Base-by-base conservation (phyloP, 345 rosid species). In the Salix koriyanagi region DNA sequence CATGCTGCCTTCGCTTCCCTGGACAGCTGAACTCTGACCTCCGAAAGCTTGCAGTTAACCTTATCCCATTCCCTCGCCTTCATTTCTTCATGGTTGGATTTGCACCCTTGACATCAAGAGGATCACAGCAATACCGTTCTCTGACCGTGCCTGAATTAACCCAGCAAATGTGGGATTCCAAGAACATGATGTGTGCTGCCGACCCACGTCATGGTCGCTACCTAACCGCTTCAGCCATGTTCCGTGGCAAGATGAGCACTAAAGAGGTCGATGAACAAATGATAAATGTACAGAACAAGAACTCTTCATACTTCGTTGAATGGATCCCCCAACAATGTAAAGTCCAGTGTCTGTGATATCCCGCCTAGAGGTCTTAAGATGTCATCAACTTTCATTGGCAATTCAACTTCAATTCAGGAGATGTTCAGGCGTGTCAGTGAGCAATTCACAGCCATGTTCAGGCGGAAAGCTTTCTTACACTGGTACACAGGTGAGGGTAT, bases 381-480 rank as follows among this genome's bases (percentile, higher is more conserved):
- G 76, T 68, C 76, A 54, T 78, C 81, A 3, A 78, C 81, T 54
- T 78, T 78, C 50, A 42, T 78, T 2, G 76, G 81, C n/a, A 78
- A 72, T 67, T 78, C 81, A 28, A 78, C 81, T 1, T 78, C 80
- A 4, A 77, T 77, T 56, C 80, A 77, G 56, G 80, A 77, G 52
- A 77, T 77, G 80, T 77, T 77, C 67, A 78, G 81, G 76, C 81
- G 81, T 30, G 81, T 78, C 2, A 72, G 81, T 4, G 81, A 78
- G 34, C 81, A 78, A 32, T 78, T 78, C 72, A 78, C 81, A 4
- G 81, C 76, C 12, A 78, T 78, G 81, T 78, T 78, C 67, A 72
- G 81, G 81, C 81, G 81, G 39, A 78, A 78, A 58, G 81, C 81
- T 54, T 78, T 78, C 76, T 77, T 77, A 67, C 80, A 77, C 46